Base-by-base conservation (phyloP, 345 rosid genomes). In the Pistacia integerrima region DNA sequence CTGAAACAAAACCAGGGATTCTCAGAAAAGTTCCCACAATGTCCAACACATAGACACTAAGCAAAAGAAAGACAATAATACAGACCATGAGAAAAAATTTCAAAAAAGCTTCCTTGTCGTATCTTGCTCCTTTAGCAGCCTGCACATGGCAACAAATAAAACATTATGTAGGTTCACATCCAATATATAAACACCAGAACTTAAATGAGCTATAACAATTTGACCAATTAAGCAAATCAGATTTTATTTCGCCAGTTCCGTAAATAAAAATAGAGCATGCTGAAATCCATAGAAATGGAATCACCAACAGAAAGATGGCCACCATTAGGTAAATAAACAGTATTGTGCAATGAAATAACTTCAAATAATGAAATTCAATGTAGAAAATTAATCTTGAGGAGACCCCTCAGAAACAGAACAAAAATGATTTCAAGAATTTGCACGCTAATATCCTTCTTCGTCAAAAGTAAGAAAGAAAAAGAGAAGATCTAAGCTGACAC, bases 51-150 rank as follows among this genome's bases (percentile, higher is more conserved):
- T 20, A 49, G 58, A 64, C 9, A 68, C 58, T 5, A 69, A 44
- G 67, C 20, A 55, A 22, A 10, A 70, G 20, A 71, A 74, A 59
- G 33, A 62, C n/a, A 36, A 41, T 51, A 62, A 59, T 22, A 88
- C 96, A 51, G 46, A 94, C 99, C 91, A 72, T 84, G 14, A 86
- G 97, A 66, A 97, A 92, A 84, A 94, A 97, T 65, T 87, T 97
- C 78, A 81, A 82, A 64, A 97, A 66, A 66, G 93, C 97, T 88
- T 97, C 99, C 85, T 97, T 92, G 88, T 97, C 99, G 46, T 84
- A 91, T 85, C 98, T 92, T 77, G 96, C 93, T 83, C 91, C 98
- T 85, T 87, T 97, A 46, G 97, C 97, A 49, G 99, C 99, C 99
- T 97, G 87, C 54, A 84, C 35, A 76, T 36, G 67, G 74, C 74